These are phyloP conservation scores for Botrytis elliptica DNA, from an alignment of 2,329 filamentous ascomycete genomes.

Conservation along the genomic window DNA sequence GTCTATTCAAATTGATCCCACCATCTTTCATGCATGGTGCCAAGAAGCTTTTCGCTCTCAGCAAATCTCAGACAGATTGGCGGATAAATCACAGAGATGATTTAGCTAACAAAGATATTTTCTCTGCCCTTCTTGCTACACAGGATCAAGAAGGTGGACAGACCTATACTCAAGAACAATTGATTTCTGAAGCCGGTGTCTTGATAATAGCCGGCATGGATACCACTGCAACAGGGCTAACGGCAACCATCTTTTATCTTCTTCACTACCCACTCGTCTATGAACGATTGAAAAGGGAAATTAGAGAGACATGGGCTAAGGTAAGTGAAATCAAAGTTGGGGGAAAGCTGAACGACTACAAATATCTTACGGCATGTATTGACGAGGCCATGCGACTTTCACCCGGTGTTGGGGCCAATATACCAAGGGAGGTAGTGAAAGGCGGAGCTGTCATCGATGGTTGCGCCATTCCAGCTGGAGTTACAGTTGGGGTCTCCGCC, in stretches of 20 bases:
- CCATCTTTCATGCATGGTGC: not conserved
- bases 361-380: constrained; percentile 45
- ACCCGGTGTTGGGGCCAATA: constrained; percentile 27
- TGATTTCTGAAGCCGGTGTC: not conserved
- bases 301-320: not conserved
- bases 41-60: not conserved
- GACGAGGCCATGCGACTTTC: constrained; percentile 35
- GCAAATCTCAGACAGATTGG: constrained; percentile 3
- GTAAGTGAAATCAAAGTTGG: not conserved
- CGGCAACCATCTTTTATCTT: not conserved
- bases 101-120: not conserved
- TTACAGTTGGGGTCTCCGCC: constrained; percentile 44
- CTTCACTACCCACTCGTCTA: not conserved
- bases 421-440: constrained; percentile 29
- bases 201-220: constrained; percentile 9
- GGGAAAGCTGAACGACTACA: constrained; percentile 35
- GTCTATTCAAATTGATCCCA: not conserved
- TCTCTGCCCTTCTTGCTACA: not conserved
- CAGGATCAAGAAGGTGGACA: not conserved
- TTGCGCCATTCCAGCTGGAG: constrained; percentile 41
- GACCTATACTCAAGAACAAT: not conserved
- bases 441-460: constrained; percentile 32
- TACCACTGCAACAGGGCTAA: not conserved
- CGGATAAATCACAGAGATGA: not conserved
- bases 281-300: not conserved